Conservation (phyloP, 2,329 filamentous ascomycete genomes). For the Fusarium mexicanum region DNA sequence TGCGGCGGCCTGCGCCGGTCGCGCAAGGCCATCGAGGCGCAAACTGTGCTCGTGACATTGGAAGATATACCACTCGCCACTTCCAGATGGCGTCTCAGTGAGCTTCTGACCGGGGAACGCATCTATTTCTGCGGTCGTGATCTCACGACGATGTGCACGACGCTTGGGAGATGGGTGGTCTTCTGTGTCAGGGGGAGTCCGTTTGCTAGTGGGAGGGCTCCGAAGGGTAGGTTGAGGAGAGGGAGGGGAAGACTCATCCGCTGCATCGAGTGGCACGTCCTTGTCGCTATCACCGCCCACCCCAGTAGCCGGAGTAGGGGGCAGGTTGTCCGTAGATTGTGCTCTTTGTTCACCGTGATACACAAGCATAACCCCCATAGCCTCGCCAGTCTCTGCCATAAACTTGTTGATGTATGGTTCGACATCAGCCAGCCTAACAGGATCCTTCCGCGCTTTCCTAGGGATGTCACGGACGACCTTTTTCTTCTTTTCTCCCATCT, state of each 20-base stretch:
- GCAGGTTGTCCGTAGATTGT: not conserved
- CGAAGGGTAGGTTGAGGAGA: rapidly evolving
- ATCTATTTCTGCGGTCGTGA: not conserved
- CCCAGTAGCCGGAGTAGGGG: not conserved
- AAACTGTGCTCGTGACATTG: not conserved
- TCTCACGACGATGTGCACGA: not conserved
- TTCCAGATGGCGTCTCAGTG: not conserved
- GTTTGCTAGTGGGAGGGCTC: not conserved
- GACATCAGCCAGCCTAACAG: rapidly evolving
- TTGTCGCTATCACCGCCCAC: not conserved
- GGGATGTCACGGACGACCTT: not conserved
- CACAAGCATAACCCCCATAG: not conserved
- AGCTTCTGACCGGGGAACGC: not conserved
- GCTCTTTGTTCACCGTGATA: not conserved
- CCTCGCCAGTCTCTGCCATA: not conserved
- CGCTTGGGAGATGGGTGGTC: not conserved
- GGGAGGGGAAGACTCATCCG: no score
- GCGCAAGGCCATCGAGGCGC: not conserved
- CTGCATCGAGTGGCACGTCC: not conserved
- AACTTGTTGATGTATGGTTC: not conserved
- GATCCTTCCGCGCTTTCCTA: not conserved
- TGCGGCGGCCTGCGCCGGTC: not conserved
- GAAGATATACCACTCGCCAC: not conserved
- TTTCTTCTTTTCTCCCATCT: not conserved
- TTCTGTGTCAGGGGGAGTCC: rapidly evolving